Evolutionary conservation across 2,329 filamentous ascomycete genomes (phyloP), one percentile per base, ranked within the genome.

Genomic region (Gaeumannomyces sp.): DNA sequence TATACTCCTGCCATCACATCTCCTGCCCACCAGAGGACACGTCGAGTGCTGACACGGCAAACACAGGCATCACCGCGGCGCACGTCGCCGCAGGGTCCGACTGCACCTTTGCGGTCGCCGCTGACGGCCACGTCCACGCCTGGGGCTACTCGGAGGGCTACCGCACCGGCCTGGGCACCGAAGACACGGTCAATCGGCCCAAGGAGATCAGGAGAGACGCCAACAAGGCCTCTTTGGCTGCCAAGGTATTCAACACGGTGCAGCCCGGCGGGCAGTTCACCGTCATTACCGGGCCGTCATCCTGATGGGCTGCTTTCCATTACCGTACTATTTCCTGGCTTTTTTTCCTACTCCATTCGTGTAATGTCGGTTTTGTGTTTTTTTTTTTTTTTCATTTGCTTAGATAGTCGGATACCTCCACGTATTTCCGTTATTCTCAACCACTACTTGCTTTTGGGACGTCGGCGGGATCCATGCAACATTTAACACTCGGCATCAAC

Each of bases 111-210:
- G 85, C 84, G 59, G 80, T 91, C 69, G 83, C 83, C 70, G 79
- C 79, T 65, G 62, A 66, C 29, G 87, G 88, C 66, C 82, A 82
- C 68, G 86, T 86, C 6, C 89, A 84, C 74, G 82, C 82, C 5
- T 90, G 88, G 85, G 88, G 88, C 7, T 90, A 90, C 76, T 85
- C 82, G 22, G 83, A 83, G 29, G 88, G 84, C 66, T 88, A 87
- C 71, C 88, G 90, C 74, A 88, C 86, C 4, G 88, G 88, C 3
- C 84, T 85, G 66, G 87, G 85, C 13, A 84, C 81, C 6, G 81
- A 84, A 63, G 85, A 89, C 65, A 87, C 89, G 68, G 80, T 89
- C 29, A 78, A 84, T 64, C 77, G 83, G 27, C 86, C 88, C 1
- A 88, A 84, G 8, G 71, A 84, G 66, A 85, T 91, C 65, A 60